Conservation (phyloP, 1,284 basidiomycete genomes). For the Boletus semigastroideus region DNA sequence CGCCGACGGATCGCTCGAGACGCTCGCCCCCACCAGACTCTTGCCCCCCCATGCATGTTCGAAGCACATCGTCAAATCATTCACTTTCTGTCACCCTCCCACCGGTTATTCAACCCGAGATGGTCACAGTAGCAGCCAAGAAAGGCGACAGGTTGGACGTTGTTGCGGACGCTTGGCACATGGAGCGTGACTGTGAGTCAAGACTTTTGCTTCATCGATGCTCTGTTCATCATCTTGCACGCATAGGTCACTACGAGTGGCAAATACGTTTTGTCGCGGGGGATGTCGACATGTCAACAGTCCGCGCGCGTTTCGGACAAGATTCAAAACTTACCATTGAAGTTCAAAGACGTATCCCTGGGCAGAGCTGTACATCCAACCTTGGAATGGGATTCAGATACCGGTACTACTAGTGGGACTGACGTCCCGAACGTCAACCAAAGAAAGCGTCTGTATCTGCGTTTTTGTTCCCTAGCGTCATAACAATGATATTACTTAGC, state of each 20-base stretch:
- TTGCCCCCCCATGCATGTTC: conserved; percentile 41
- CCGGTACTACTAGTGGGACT: conserved; percentile 21
- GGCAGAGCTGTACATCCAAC: conserved; percentile 23
- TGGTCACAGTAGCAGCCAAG: conserved; percentile 55
- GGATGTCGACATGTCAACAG: conserved; percentile 47
- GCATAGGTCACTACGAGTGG: conserved; percentile 56
- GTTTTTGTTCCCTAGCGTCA: conserved; percentile 15
- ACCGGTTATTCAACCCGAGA: conserved; percentile 46
- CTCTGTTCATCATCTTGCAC: conserved; percentile 5
- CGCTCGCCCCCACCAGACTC: conserved; percentile 38
- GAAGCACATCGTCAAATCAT: conserved; percentile 37
- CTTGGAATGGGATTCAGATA: conserved; percentile 33
- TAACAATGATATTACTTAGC: conserved; percentile 24
- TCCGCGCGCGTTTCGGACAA: conserved; percentile 46
- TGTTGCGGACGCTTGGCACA: conserved; percentile 58
- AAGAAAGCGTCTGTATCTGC: conserved; percentile 6
- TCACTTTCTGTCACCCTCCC: conserved; percentile 43
- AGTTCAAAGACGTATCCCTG: conserved; percentile 31
- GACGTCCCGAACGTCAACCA: neutral
- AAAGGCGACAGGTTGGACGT: conserved; percentile 51
- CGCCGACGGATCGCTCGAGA: conserved; percentile 39
- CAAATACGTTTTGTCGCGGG: conserved; percentile 46
- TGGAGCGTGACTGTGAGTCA: conserved; percentile 50
- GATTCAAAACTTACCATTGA: conserved; percentile 46
- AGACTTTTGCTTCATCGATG: conserved; percentile 1